A percentile compares a stretch with the other conserved stretches of the same genome.
These are phyloP conservation scores for Liriodendron chinense DNA, from an alignment of 164 flowering plant species.

Conservation along the genomic window DNA sequence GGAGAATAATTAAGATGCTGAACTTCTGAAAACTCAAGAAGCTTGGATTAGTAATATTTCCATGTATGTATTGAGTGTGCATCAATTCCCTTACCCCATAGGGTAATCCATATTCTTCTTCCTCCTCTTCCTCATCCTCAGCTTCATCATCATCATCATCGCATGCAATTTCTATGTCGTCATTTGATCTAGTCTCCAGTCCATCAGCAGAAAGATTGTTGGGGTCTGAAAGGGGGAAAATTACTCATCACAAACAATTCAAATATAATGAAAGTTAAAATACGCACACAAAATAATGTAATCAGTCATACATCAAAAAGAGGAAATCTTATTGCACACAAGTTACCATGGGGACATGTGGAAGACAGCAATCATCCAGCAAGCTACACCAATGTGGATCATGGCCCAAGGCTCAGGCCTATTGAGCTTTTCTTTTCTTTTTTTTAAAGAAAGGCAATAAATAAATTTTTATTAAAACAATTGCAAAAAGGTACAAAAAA, in stretches of 20 bases:
- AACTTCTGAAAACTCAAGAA: not conserved
- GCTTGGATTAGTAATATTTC: not conserved
- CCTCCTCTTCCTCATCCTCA: constrained; percentile 47
- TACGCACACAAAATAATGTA: not conserved
- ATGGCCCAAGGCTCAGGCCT: no score
- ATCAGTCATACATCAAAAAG: no score
- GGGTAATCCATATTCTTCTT: constrained; percentile 44
- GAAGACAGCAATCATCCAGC: no score
- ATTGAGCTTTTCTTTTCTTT: no score
- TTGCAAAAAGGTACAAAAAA: no score
- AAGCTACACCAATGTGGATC: no score
- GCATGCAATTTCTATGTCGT: constrained; percentile 20
- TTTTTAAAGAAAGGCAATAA: no score
- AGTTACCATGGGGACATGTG: no score
- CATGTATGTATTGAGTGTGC: constrained; percentile 25
- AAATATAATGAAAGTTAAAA: not conserved
- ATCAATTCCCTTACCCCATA: not conserved
- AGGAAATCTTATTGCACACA: no score
- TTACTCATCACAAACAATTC: not conserved
- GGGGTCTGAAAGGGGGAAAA: constrained; percentile 8
- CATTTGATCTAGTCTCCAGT: not conserved
- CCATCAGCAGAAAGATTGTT: constrained; percentile 8
- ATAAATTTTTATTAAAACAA: no score
- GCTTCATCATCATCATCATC: constrained; percentile 40
- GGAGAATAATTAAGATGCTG: not conserved